Evolutionary conservation across 768 basidiomycete species (phyloP).

Genomic region (Panaeolus cyanescens): DNA sequence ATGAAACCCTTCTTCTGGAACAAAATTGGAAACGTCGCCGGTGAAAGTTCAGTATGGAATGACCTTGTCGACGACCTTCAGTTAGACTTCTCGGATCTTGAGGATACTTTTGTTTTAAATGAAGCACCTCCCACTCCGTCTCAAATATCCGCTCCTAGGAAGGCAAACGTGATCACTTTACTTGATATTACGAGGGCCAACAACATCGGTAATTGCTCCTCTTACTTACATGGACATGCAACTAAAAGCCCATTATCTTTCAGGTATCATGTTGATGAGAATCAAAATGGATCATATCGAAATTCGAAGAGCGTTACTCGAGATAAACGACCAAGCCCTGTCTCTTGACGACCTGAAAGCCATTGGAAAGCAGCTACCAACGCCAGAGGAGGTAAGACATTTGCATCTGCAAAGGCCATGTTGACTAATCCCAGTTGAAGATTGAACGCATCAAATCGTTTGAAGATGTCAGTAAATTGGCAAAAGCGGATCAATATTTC

Average conservation of each 20-base stretch:
- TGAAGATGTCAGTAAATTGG: constrained; percentile 70
- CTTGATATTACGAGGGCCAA: constrained; percentile 83
- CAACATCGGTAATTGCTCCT: constrained; percentile 63
- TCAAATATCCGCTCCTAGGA: constrained; percentile 45
- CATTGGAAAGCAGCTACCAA: constrained; percentile 76
- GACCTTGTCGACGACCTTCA: constrained; percentile 44
- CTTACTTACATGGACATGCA: not conserved
- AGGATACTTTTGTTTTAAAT: constrained; percentile 70
- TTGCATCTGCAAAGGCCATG: not conserved
- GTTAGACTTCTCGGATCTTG: constrained; percentile 71
- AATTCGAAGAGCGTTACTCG: constrained; percentile 72
- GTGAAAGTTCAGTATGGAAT: constrained; percentile 64
- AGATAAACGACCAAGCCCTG: constrained; percentile 68
- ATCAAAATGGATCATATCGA: constrained; percentile 66
- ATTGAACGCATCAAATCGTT: constrained; percentile 67
- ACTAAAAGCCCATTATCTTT: constrained; percentile 1
- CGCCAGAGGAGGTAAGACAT: constrained; percentile 70
- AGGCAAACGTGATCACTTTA: constrained; percentile 67
- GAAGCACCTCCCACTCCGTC: constrained; percentile 42
- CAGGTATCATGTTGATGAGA: constrained; percentile 83
- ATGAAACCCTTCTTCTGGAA: constrained; percentile 93
- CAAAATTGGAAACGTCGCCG: constrained; percentile 55
- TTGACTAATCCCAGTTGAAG: constrained; percentile 37
- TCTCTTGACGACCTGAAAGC: constrained; percentile 77
- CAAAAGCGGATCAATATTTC: constrained; percentile 86